Percentiles rank a stretch among this genome's conserved stretches.
Evolutionary conservation across 2,329 filamentous ascomycete species (phyloP).

Genomic region (Leptographium lundbergii): DNA sequence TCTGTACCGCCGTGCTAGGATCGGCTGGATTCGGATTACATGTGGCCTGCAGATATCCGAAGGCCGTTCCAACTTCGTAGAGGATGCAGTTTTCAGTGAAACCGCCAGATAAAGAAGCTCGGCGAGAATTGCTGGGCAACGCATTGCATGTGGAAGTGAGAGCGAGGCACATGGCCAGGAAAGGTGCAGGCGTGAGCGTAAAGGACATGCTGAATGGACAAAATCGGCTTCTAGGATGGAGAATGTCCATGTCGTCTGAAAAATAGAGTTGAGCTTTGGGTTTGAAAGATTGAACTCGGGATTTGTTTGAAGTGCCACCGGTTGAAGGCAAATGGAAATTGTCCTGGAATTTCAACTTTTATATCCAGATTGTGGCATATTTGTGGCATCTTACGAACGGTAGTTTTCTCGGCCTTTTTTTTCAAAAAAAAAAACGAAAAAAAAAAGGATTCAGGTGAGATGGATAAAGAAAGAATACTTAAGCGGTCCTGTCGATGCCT

Average conservation of each 20-base stretch:
- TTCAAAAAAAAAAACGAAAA: too few relatives aligned
- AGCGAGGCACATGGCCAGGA: neutral
- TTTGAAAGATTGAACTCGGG: too few relatives aligned
- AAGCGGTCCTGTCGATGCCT: neutral
- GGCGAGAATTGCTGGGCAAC: neutral
- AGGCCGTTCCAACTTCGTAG: neutral
- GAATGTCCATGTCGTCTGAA: too few relatives aligned
- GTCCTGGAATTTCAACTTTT: too few relatives aligned
- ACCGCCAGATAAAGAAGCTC: neutral
- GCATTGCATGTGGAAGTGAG: neutral
- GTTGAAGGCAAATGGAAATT: neutral
- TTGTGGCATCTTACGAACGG: neutral
- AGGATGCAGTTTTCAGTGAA: constrained; percentile 4
- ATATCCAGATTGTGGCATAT: too few relatives aligned
- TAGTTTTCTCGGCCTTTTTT: neutral
- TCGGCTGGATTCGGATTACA: constrained; percentile 1
- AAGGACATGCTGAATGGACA: neutral
- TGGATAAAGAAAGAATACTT: neutral
- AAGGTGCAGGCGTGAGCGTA: neutral
- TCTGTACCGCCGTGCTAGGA: neutral
- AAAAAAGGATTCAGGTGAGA: neutral
- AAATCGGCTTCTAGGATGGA: too few relatives aligned
- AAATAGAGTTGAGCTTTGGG: too few relatives aligned
- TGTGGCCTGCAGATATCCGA: constrained; percentile 2
- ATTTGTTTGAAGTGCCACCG: neutral